Percentiles rank a stretch among this genome's conserved stretches.
phyloP scores from a whole-genome alignment of 139 green algal species.

The Chlamydomonas sp. region DNA sequence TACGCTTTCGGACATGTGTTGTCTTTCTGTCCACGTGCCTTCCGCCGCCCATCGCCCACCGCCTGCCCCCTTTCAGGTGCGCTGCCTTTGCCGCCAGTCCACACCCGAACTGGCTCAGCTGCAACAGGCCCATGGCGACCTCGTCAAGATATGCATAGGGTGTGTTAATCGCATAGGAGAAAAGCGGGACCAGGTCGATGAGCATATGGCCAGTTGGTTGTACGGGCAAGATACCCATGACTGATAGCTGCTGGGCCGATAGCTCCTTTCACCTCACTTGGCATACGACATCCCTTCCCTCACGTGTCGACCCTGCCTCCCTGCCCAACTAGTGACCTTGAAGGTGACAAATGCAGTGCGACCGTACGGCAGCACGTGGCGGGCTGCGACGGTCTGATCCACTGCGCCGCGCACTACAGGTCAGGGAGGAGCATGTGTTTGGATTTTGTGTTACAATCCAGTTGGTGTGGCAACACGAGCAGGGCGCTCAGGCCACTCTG shows the following conservation, averaged over 20 bases:
- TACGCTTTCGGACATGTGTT: too few relatives aligned
- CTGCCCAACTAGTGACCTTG: neutral
- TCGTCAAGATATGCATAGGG: conserved; percentile 9
- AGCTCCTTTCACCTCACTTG: neutral
- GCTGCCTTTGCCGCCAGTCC: neutral
- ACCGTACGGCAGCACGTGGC: neutral
- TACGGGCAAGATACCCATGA: too few relatives aligned
- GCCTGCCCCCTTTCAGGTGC: conserved; percentile 2
- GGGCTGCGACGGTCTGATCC: conserved; percentile 9
- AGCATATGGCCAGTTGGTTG: too few relatives aligned
- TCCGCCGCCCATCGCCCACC: too few relatives aligned
- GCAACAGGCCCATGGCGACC: neutral
- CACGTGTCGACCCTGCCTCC: too few relatives aligned
- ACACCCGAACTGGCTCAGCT: conserved; percentile 10
- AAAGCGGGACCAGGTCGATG: too few relatives aligned
- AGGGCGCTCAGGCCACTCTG: too few relatives aligned
- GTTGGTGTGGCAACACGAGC: too few relatives aligned
- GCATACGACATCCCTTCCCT: neutral
- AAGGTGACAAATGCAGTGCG: neutral
- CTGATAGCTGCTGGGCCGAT: too few relatives aligned
- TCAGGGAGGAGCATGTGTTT: neutral
- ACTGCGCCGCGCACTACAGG: conserved; percentile 33
- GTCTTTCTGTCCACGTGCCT: too few relatives aligned
- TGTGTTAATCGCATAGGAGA: neutral
- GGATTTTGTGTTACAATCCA: neutral